Conservation (phyloP, 2,329 filamentous ascomycete genomes). For the Aspergillus costaricaensis region DNA sequence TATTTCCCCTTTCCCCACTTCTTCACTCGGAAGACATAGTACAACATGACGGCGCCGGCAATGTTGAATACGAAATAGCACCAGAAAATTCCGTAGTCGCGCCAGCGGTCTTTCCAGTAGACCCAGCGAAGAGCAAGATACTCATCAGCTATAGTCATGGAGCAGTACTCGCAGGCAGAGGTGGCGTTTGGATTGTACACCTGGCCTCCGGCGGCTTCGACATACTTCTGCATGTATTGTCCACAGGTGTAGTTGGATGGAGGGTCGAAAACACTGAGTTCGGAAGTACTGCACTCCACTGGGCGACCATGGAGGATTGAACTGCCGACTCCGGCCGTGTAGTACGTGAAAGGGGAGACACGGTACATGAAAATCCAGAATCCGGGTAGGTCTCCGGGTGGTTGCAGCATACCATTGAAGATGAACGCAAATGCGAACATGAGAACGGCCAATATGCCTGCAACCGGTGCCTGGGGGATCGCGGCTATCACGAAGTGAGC, state of each 20-base stretch:
- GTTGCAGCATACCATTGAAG: constrained; percentile 70
- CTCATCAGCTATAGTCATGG: not conserved
- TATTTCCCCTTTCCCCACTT: constrained; percentile 6
- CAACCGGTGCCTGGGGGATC: constrained; percentile 73
- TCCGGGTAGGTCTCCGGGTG: constrained; percentile 61
- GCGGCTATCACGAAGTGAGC: constrained; percentile 76
- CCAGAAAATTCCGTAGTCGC: constrained; percentile 10
- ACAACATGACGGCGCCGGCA: not conserved
- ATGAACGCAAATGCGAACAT: constrained; percentile 82
- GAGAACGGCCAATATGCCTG: constrained; percentile 72
- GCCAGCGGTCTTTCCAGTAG: constrained; percentile 8
- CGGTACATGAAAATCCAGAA: constrained; percentile 68
- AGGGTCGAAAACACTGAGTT: constrained; percentile 6
- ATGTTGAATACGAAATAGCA: constrained; percentile 7
- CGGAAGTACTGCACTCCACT: constrained; percentile 1
- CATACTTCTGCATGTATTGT: constrained; percentile 4
- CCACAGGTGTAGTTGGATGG: constrained; percentile 5
- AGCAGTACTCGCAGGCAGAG: constrained; percentile 6
- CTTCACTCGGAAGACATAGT: constrained; percentile 9
- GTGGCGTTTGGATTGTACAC: constrained; percentile 4
- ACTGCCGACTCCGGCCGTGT: not conserved
- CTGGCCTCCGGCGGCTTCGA: not conserved
- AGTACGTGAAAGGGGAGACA: constrained; percentile 57
- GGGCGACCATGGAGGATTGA: not conserved
- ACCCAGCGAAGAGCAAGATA: constrained; percentile 3